phyloP scores from a whole-genome alignment of 768 basidiomycete genomes.

The Calocybe cyanea region DNA sequence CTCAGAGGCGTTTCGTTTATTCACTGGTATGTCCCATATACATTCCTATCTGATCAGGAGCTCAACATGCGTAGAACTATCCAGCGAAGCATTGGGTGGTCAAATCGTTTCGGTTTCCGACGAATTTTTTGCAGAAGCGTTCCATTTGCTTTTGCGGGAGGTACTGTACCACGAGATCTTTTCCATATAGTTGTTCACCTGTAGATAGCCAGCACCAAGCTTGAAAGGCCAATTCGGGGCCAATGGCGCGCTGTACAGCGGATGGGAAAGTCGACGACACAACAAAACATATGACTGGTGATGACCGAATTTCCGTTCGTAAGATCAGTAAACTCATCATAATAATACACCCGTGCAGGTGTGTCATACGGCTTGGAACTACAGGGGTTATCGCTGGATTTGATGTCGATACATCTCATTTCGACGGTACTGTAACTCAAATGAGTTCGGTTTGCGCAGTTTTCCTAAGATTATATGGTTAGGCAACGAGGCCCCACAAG shows the following conservation, averaged over 20 bases:
- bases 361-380: conserved; percentile 84
- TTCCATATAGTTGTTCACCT: conserved; percentile 3
- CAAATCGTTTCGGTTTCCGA: conserved; percentile 77
- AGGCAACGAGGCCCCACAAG: conserved; percentile 87
- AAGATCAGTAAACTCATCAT: no score
- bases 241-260: conserved; percentile 90
- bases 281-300: conserved; percentile 89
- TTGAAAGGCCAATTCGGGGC: conserved; percentile 97
- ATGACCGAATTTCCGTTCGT: neutral
- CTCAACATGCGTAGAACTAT: conserved; percentile 60
- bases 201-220: conserved; percentile 70
- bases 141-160: conserved; percentile 77
- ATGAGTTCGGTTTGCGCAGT: neutral
- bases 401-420: conserved; percentile 94
- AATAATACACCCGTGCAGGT: conserved; percentile 45
- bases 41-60: neutral
- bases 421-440: conserved; percentile 58
- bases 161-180: conserved; percentile 37
- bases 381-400: conserved; percentile 72
- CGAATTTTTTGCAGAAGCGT: conserved; percentile 92
- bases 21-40: conserved; percentile 39
- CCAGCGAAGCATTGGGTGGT: conserved; percentile 81
- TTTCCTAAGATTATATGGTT: neutral
- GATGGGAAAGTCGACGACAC: conserved; percentile 93
- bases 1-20: conserved; percentile 38